phyloP scores from a whole-genome alignment of 2,329 filamentous ascomycete species.

The Tolypocladium tropicale region DNA sequence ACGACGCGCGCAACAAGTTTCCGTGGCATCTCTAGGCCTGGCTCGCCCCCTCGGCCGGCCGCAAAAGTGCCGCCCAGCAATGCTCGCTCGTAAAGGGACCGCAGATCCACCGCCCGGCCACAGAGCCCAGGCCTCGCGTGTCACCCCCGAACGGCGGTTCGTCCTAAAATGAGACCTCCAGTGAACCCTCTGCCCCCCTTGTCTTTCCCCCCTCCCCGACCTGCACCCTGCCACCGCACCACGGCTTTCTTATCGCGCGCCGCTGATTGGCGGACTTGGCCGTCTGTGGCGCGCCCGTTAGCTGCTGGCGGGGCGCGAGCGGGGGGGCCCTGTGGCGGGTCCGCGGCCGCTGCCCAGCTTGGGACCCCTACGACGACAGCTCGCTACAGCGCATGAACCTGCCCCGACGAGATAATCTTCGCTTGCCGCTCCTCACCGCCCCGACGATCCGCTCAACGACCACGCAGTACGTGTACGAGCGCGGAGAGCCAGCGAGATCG shows the following conservation, averaged over 20 bases:
- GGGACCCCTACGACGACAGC: background rate
- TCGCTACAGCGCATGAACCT: too few relatives aligned
- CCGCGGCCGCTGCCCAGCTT: background rate
- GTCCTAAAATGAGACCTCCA: background rate
- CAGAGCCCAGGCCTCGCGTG: background rate
- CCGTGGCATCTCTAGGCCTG: too few relatives aligned
- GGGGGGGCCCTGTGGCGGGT: background rate
- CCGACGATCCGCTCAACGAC: background rate
- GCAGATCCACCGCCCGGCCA: background rate
- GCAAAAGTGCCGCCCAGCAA: background rate
- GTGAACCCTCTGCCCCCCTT: too few relatives aligned
- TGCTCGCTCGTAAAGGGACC: background rate
- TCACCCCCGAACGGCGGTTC: background rate
- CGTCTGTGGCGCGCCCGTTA: background rate
- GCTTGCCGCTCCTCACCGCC: background rate
- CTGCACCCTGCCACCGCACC: background rate
- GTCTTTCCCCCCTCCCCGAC: background rate
- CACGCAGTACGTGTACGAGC: too few relatives aligned
- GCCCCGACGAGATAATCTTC: too few relatives aligned
- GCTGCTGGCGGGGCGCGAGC: background rate
- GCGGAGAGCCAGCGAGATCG: too few relatives aligned
- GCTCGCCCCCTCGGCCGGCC: background rate
- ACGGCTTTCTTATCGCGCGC: conserved; percentile 1
- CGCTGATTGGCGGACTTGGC: conserved; percentile 1
- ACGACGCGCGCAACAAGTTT: too few relatives aligned